Percentiles rank a stretch among this genome's conserved stretches.
phyloP scores from a whole-genome alignment of 1,139 yeast genomes.

The Nakaseomyces nivariensis region DNA sequence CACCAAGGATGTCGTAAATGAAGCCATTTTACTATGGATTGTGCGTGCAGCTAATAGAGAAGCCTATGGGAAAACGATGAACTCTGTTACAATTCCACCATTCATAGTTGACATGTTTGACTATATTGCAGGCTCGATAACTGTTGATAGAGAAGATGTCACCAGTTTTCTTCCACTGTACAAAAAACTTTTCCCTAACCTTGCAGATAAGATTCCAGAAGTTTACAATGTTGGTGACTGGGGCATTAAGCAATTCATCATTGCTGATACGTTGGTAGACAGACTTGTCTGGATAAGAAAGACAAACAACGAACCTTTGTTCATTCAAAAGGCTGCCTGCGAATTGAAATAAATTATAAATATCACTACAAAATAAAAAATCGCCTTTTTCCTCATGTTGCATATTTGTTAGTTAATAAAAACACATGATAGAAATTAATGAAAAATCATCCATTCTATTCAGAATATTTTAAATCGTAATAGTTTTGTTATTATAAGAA shows the following conservation, averaged over 20 bases:
- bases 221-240: constrained; percentile 51
- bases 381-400: no score
- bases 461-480: no score
- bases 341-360: not conserved
- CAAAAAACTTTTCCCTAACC: constrained; percentile 44
- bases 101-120: constrained; percentile 43
- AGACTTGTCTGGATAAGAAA: constrained; percentile 49
- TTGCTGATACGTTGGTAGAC: constrained; percentile 53
- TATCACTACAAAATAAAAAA: not conserved
- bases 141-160: constrained; percentile 42
- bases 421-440: not conserved
- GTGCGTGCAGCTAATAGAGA: constrained; percentile 47
- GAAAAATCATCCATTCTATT: not conserved
- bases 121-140: constrained; percentile 32
- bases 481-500: not conserved
- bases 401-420: no score
- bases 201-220: constrained; percentile 49
- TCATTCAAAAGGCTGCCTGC: constrained; percentile 33
- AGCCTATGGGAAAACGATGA: constrained; percentile 23
- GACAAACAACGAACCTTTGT: constrained; percentile 49
- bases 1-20: constrained; percentile 42
- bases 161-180: constrained; percentile 46
- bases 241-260: constrained; percentile 49
- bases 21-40: constrained; percentile 52
- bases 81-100: constrained; percentile 33